Evolutionary conservation across 1,139 yeast genomes (phyloP), one percentile per base, ranked within the genome.

Genomic region (Debaryomyces nepalensis): DNA sequence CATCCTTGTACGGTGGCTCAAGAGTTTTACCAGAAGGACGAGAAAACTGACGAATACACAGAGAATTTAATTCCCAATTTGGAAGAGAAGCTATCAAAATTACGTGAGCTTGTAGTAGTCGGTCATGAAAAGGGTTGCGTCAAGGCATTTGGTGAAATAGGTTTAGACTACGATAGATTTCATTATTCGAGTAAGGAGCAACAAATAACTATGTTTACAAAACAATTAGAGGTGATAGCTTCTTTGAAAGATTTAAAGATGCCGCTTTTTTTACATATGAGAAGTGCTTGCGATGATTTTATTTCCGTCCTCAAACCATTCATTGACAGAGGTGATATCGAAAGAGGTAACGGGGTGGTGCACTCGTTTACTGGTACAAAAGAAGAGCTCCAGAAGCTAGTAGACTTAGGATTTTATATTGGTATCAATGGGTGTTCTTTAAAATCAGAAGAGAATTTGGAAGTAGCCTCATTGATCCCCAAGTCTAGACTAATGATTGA

Each of bases 381-480:
- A n/a, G 77, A 71, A 7, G 97, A 90, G 48, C 58, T 81, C 14
- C 48, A 64, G 1, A 70, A 70, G 40, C 54, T 89, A 20, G 61
- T 87, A 14, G 68, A 66, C 0, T 60, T 81, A 39, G 89, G 88
- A 0, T 77, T 89, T 42, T 86, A 71, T 50, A 79, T 93, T 41
- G 91, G 98, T 30, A 71, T 93, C 48, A 93, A 93, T 59, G 99
- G 99, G 1, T 93, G 99, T 55, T 90, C 98, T 2, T 73, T 95
- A 48, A 86, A 87, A 57, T 80, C 88, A 0, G 79, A 79, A 44
- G 91, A 86, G 47, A 89, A 87, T 55, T 63, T 91, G 8, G 71
- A 73, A 14, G 91, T 84, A 10, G 89, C 85, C 0, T 67, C 70
- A 32, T 57, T 64, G 26, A 76, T 93, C 8, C 99, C 99, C 0